Evolutionary conservation across 2,329 filamentous ascomycete species (phyloP), one percentile per base, ranked within the genome.

Genomic region (Ophiostoma sp.): DNA sequence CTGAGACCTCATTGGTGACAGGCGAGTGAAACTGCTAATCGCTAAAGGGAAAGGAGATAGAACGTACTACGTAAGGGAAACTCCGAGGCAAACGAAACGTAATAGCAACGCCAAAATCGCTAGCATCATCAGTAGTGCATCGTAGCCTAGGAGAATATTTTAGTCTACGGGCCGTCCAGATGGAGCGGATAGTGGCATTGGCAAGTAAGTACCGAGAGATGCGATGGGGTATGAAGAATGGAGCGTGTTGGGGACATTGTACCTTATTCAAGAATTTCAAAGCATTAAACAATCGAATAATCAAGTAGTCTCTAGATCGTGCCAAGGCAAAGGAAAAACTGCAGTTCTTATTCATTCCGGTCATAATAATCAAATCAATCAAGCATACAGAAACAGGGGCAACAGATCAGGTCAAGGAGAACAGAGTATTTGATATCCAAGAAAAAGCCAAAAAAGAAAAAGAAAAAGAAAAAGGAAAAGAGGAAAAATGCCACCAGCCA

Each of bases 351-450:
- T 27, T 27, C 27, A 27, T 27, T 27, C 2, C 3, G 5, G 49
- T 55, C 49, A 27, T 55, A 2, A 55, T 55, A 55, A 55, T 11
- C n/a, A 55, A 55, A 55, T 27, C 27, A 55, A 55, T 27, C 49
- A 36, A 55, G 11, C 6, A 27, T 55, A 55, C 49, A 55, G 49
- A 27, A 27, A n/a, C 49, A 55, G 7, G 49, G 8, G n/a, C n/a
- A 55, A 27, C 49, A 27, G 27, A n/a, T 55, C 18, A 55, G 49
- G 27, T 55, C 49, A 55, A 55, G 49, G 49, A 52, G 47, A 52
- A 27, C 27, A 27, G 27, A 27, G 49, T 55, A 55, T 27, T 55
- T 18, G 14, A 55, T 55, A 55, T 55, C 49, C 49, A 55, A 11
- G 45, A 47, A 16, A 12, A 47, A 47, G 12, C 8, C 14, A 36